These are phyloP conservation scores for Nicotiana paniculata DNA, from an alignment of 257 asterid genomes.

Conservation along the genomic window DNA sequence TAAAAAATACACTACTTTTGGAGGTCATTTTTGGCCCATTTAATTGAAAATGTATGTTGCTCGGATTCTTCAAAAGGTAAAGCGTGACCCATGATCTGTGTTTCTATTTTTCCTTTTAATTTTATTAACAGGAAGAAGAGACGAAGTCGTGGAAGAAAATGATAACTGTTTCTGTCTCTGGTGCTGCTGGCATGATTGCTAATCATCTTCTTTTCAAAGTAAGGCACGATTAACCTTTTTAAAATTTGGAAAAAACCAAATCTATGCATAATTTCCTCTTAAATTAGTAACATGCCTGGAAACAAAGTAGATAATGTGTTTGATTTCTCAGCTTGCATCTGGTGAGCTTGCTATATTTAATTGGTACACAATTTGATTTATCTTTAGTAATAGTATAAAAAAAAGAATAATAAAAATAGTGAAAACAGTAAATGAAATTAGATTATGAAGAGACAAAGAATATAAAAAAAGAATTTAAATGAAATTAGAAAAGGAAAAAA, in stretches of 20 bases:
- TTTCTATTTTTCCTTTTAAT: background rate
- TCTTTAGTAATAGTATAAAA: too few species aligned
- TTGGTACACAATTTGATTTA: too few species aligned
- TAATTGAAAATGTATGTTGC: too few species aligned
- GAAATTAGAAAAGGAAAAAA: too few species aligned
- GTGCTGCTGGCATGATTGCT: slow-evolving; percentile 99
- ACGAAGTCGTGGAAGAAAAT: slow-evolving; percentile 86
- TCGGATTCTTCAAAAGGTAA: too few species aligned
- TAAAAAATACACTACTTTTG: too few species aligned
- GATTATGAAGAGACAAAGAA: too few species aligned
- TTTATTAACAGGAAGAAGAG: slow-evolving; percentile 71
- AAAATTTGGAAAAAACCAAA: background rate
- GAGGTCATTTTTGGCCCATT: too few species aligned
- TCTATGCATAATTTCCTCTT: background rate
- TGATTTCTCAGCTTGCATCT: slow-evolving; percentile 56
- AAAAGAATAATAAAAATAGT: too few species aligned
- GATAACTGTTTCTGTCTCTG: slow-evolving; percentile 78
- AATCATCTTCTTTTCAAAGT: slow-evolving; percentile 96
- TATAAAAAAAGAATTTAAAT: too few species aligned
- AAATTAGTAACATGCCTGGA: background rate
- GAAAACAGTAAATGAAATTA: too few species aligned
- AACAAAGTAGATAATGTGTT: background rate
- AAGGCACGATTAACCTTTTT: slow-evolving; percentile 8
- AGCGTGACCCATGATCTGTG: background rate
- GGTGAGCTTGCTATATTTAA: slow-evolving; percentile 34